Base-by-base conservation (phyloP, 306 rosid species). In the Casuarina cunninghamiana region DNA sequence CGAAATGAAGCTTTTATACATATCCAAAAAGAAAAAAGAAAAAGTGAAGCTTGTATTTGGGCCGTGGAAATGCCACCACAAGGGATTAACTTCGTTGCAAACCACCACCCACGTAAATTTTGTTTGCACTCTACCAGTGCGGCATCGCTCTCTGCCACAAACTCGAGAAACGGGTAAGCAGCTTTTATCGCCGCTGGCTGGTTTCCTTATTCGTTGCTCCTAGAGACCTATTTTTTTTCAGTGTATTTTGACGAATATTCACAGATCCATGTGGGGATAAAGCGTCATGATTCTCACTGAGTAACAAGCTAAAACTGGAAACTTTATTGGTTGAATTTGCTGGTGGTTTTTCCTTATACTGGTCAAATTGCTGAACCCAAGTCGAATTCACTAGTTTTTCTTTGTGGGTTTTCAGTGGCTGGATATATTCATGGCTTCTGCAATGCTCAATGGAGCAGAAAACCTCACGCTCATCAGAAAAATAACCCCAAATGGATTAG, bases 361-460 rank as follows among this genome's bases (percentile, higher is more conserved):
- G 37, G 70, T 58, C 43, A 80, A 72, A 45, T 75, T 44, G 15
- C 71, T 74, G 48, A 39, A 39, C 3, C 49, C 75, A 63, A 3
- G 8, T 74, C 43, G 60, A 53, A 63, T 72, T 75, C 63, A 44
- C 66, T 19, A 35, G 69, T 62, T 58, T 77, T 77, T 77, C 69
- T 62, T 74, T 0, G 15, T 58, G 78, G 75, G 79, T 48, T 51
- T 62, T 69, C 62, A 48, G 50, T 44, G 17, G 16, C 10, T 51
- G 57, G 83, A 50, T 78, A 81, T 49, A 73, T 77, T 71, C 76
- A 89, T 89, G 97, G 93, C 91, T 67, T 87, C 96, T 21, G 72
- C 92, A 7, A 88, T 86, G 91, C 87, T 92, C 57, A 85, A 42
- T 79, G 97, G 96, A 82, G 85, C 92, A 45, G 92, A 87, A 79